phyloP scores from a whole-genome alignment of 208 protist genomes.

The Trypanosoma boissoni region DNA sequence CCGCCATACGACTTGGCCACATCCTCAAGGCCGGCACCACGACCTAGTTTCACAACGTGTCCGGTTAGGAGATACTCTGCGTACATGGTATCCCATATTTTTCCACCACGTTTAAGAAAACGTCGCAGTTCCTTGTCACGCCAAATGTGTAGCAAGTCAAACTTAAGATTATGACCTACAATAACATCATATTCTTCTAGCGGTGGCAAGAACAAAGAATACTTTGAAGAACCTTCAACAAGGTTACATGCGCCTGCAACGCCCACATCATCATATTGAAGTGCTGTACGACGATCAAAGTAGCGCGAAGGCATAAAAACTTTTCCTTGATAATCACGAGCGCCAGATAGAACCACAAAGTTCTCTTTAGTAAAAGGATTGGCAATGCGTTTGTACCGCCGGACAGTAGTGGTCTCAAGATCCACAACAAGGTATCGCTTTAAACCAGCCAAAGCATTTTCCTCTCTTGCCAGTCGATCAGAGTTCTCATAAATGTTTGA shows the following conservation, averaged over 20 bases:
- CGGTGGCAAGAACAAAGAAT: conserved; percentile 84
- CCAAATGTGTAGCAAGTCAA: conserved; percentile 91
- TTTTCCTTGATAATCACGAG: conserved; percentile 85
- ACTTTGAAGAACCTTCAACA: conserved; percentile 72
- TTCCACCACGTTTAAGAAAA: conserved; percentile 82
- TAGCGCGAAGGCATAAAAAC: conserved; percentile 84
- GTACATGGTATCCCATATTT: conserved; percentile 94
- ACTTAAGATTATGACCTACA: conserved; percentile 94
- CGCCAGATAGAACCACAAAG: conserved; percentile 86
- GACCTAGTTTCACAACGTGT: conserved; percentile 82
- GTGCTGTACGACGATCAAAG: conserved; percentile 70
- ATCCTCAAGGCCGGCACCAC: conserved; percentile 83
- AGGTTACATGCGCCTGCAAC: conserved; percentile 58
- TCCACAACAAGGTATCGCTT: conserved; percentile 84
- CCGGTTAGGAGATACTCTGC: conserved; percentile 89
- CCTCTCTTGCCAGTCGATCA: conserved; percentile 72
- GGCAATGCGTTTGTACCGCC: conserved; percentile 88
- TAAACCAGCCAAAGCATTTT: conserved; percentile 47
- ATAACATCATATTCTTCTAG: conserved; percentile 90
- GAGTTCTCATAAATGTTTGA: conserved; percentile 83
- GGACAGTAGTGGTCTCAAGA: conserved; percentile 87
- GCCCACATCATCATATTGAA: conserved; percentile 78
- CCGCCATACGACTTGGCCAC: conserved; percentile 91
- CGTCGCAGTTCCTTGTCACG: conserved; percentile 74
- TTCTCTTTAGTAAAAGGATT: conserved; percentile 91